Conservation (phyloP, 2,329 filamentous ascomycete species). For the Cladophialophora carrionii region DNA sequence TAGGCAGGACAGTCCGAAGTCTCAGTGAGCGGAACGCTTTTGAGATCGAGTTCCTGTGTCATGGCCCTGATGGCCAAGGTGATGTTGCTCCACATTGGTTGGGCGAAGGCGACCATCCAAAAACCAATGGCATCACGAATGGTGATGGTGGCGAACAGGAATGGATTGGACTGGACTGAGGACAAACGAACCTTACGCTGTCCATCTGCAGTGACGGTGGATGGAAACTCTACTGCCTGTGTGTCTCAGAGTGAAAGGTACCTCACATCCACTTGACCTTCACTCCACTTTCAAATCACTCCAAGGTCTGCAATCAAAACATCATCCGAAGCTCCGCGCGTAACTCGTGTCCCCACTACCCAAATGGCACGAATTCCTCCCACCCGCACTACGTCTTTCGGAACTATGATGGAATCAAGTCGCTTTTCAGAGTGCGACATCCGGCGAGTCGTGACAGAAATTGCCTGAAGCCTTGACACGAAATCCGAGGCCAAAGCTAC, state of each 20-base stretch:
- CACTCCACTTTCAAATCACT: background rate
- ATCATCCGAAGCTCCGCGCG: no score
- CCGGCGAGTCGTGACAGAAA: background rate
- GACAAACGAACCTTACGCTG: background rate
- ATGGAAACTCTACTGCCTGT: background rate
- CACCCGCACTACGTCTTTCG: background rate
- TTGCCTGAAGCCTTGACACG: background rate
- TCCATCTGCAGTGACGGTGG: background rate
- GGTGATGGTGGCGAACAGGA: conserved; percentile 28
- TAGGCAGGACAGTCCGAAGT: conserved; percentile 51
- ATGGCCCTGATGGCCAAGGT: conserved; percentile 23
- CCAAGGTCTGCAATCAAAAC: no score
- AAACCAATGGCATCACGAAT: conserved; percentile 18
- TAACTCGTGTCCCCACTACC: background rate
- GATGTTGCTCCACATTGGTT: background rate
- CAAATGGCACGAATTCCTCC: background rate
- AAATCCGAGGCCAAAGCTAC: background rate
- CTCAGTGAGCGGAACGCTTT: conserved; percentile 42
- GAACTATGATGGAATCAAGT: background rate
- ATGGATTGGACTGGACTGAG: conserved; percentile 37
- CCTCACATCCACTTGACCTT: background rate
- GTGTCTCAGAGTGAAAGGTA: background rate
- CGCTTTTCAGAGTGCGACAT: background rate
- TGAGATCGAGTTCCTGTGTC: conserved; percentile 39
- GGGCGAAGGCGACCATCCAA: background rate